Evolutionary conservation across 352 stramenopile species (phyloP).

Genomic region (Blastocystis sp.): DNA sequence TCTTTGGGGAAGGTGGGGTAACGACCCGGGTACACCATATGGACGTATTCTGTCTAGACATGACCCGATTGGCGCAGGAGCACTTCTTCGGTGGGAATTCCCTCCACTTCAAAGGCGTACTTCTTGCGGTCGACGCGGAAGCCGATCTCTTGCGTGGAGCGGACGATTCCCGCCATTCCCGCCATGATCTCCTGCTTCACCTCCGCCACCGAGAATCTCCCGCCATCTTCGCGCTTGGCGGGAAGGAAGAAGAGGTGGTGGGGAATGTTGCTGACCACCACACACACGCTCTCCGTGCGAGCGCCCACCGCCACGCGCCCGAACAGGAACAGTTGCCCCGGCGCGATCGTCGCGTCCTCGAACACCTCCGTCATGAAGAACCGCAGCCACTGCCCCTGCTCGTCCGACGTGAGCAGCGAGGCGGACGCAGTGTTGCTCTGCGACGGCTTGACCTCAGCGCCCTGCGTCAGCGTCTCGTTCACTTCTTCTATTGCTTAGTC

Average conservation of each 20-base stretch:
- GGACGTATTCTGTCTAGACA: conserved; percentile 90
- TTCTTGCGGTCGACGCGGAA: conserved; percentile 85
- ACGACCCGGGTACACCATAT: conserved; percentile 93
- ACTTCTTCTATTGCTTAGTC: not conserved
- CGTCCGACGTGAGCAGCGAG: not conserved
- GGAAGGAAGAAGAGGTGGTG: conserved; percentile 93
- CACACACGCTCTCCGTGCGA: conserved; percentile 80
- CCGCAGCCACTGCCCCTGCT: conserved; percentile 80
- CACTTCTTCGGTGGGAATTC: conserved; percentile 86
- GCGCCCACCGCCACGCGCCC: conserved; percentile 87
- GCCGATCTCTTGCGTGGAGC: conserved; percentile 86
- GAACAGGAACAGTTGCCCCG: conserved; percentile 94
- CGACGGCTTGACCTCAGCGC: not conserved
- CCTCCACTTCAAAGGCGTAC: conserved; percentile 95
- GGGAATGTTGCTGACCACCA: conserved; percentile 91
- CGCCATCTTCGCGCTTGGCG: conserved; percentile 76
- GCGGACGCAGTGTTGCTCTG: conserved; percentile 17
- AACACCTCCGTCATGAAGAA: conserved; percentile 96
- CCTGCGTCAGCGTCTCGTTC: not conserved
- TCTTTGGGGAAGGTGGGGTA: conserved; percentile 84
- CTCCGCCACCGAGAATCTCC: conserved; percentile 80
- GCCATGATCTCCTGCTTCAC: conserved; percentile 88
- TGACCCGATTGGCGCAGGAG: not conserved
- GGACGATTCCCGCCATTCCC: conserved; percentile 86
- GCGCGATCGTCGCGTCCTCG: conserved; percentile 85